Conservation (phyloP, 441 rosid genomes). For the Metrosideros polymorpha region DNA sequence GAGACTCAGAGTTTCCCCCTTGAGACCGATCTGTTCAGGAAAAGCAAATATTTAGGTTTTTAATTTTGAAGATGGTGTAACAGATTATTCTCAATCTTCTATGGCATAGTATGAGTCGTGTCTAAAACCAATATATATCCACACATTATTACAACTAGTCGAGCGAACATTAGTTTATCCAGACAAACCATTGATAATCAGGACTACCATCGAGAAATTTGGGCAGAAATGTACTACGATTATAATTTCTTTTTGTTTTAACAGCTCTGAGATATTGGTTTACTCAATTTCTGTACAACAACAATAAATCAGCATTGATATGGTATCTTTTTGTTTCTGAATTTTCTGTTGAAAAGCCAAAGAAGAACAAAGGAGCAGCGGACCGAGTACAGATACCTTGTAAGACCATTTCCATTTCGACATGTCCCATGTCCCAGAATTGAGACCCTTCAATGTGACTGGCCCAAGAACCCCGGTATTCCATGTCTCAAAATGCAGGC, state of each 20-base stretch:
- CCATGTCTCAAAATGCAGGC: background rate
- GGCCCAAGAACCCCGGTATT: background rate
- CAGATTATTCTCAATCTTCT: background rate
- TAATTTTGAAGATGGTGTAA: background rate
- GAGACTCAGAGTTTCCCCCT: constrained; percentile 44
- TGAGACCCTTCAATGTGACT: background rate
- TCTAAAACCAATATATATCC: background rate
- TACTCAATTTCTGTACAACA: background rate
- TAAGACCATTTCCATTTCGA: background rate
- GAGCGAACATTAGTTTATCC: background rate
- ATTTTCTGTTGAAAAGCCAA: background rate
- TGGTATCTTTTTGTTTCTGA: background rate
- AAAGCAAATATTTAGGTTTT: background rate
- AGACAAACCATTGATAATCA: background rate
- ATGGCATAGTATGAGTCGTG: background rate
- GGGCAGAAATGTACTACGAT: background rate
- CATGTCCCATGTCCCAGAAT: background rate
- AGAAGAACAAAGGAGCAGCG: background rate
- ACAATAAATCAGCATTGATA: background rate
- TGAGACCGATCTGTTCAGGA: constrained; percentile 34
- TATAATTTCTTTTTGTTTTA: background rate
- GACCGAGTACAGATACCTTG: background rate
- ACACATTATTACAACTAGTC: background rate
- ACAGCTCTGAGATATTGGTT: background rate
- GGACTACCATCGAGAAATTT: background rate